Percentiles rank a stretch among this genome's conserved stretches.
Evolutionary conservation across 257 asterid genomes (phyloP).

Genomic region (Nyctanthes arbortristis): DNA sequence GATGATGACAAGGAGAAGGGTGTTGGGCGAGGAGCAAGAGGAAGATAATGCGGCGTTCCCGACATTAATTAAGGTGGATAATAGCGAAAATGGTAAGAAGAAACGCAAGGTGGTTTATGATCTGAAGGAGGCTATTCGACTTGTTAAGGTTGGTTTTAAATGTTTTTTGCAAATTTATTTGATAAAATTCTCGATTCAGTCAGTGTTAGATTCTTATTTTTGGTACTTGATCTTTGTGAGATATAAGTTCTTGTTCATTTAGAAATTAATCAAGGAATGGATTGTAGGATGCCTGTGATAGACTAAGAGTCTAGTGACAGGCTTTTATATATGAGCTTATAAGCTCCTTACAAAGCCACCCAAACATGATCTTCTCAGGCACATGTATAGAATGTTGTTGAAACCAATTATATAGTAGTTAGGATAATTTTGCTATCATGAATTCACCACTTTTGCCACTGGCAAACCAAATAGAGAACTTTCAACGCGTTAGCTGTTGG

Average conservation of each 20-base stretch:
- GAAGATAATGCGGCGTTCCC: slow-evolving; percentile 70
- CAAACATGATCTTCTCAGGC: too few relatives aligned
- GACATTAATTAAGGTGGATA: slow-evolving; percentile 52
- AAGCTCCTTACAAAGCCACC: too few relatives aligned
- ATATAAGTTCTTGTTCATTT: slow-evolving; percentile 12
- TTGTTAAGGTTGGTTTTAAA: slow-evolving; percentile 70
- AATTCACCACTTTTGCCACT: neutral
- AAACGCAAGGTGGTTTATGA: slow-evolving; percentile 67
- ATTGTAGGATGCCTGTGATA: neutral
- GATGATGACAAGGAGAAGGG: slow-evolving; percentile 44
- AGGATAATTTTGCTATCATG: neutral
- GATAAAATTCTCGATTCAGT: neutral
- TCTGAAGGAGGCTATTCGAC: slow-evolving; percentile 86
- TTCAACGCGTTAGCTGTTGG: too few relatives aligned
- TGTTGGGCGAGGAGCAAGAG: slow-evolving; percentile 43
- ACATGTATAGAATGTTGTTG: too few relatives aligned
- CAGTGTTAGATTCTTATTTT: slow-evolving; percentile 1
- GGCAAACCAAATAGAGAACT: neutral
- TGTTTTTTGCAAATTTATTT: neutral
- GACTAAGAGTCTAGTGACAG: too few relatives aligned
- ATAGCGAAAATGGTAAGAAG: slow-evolving; percentile 39
- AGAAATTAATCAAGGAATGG: neutral
- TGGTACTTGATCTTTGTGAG: neutral
- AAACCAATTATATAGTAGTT: neutral
- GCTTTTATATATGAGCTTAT: too few relatives aligned